Evolutionary conservation across 331 rosid genomes (phyloP).

Genomic region (Malus hybrid): DNA sequence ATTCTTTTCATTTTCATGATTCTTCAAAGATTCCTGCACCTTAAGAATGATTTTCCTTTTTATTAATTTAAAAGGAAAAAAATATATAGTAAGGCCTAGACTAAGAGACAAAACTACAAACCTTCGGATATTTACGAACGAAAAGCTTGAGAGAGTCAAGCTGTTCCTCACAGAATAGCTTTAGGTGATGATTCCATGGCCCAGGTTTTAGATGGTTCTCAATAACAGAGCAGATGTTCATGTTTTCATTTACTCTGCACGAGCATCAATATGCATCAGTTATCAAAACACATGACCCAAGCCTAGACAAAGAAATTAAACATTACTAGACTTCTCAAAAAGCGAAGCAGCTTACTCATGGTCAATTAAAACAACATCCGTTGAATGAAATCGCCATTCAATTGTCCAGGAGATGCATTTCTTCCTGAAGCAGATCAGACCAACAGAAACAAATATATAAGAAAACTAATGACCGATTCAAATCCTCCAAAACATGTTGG

Average conservation of each 20-base stretch:
- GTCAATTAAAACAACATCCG: conserved; percentile 50
- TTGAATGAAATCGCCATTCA: conserved; percentile 77
- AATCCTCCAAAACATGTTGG: background rate
- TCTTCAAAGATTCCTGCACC: background rate
- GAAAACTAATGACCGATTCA: background rate
- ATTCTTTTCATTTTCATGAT: background rate
- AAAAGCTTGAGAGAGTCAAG: conserved; percentile 61
- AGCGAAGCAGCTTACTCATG: conserved; percentile 55
- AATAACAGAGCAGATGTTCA: conserved; percentile 39
- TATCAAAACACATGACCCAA: background rate
- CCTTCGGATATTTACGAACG: conserved; percentile 65
- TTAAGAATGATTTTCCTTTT: background rate
- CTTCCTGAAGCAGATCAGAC: conserved; percentile 40
- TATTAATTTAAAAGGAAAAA: no score
- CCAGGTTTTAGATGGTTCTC: conserved; percentile 71
- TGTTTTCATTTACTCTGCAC: conserved; percentile 59
- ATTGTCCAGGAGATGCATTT: conserved; percentile 83
- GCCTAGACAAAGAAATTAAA: conserved; percentile 6
- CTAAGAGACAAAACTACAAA: conserved; percentile 12
- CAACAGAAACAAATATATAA: background rate
- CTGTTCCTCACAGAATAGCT: conserved; percentile 44
- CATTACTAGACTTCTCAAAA: background rate
- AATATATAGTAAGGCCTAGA: background rate
- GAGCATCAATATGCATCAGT: conserved; percentile 5
- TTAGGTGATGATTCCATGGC: conserved; percentile 71